phyloP scores from a whole-genome alignment of 2,329 filamentous ascomycete species.

The Ophiostoma triangulosporum region DNA sequence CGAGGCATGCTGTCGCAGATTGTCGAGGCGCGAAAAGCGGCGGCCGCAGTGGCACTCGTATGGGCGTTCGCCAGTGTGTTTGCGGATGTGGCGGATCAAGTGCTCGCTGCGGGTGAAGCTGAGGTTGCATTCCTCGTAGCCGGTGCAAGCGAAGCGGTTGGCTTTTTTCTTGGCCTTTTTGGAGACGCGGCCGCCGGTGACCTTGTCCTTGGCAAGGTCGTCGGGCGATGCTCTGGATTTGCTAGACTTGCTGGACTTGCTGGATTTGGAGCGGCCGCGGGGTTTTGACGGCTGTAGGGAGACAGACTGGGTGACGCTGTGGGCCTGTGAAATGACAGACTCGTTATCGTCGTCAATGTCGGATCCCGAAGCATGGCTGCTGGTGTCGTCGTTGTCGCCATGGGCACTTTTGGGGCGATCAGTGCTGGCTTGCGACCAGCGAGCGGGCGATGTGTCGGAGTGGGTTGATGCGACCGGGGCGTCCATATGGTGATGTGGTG shows the following conservation, averaged over 20 bases:
- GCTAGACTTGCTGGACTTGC: background rate
- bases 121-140: conserved; percentile 83
- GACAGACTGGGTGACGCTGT: background rate
- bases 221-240: background rate
- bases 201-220: background rate
- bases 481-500: background rate
- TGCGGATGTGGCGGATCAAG: conserved; percentile 85
- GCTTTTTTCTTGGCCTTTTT: conserved; percentile 66
- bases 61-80: conserved; percentile 93
- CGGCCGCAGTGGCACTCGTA: conserved; percentile 94
- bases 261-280: background rate
- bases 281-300: background rate
- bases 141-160: conserved; percentile 89
- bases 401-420: background rate
- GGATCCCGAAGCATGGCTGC: conserved; percentile 6
- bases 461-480: background rate
- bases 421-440: background rate
- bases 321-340: conserved; percentile 23
- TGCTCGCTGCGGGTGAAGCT: conserved; percentile 96
- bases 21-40: conserved; percentile 86
- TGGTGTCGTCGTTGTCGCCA: background rate
- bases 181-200: conserved; percentile 44
- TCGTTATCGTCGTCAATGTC: conserved; percentile 51
- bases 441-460: background rate
- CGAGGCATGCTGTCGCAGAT: conserved; percentile 89